phyloP scores from a whole-genome alignment of 2,329 filamentous ascomycete species.

The Ilyonectria sp. region DNA sequence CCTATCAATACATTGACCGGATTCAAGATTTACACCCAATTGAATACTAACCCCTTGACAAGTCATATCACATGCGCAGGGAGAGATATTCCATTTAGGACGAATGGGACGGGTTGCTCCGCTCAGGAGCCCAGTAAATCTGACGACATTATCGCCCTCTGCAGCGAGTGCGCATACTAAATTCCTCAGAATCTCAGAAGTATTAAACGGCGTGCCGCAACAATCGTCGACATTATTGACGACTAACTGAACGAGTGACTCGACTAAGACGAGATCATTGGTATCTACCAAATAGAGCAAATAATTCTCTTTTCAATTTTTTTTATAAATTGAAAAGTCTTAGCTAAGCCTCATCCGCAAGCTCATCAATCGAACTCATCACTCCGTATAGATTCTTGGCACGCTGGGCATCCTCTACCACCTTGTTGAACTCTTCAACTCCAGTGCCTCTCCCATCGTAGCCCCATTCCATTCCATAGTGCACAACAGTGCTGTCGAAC shows the following conservation, averaged over 20 bases:
- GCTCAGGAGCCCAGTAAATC: neutral
- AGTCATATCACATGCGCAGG: neutral
- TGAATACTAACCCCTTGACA: neutral
- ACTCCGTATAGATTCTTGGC: slow-evolving; percentile 9
- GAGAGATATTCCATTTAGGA: neutral
- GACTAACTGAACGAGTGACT: slow-evolving; percentile 6
- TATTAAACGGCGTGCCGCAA: neutral
- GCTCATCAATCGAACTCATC: slow-evolving; percentile 12
- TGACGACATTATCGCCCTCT: neutral
- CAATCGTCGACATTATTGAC: neutral
- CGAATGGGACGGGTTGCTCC: neutral
- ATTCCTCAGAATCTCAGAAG: neutral
- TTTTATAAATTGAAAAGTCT: neutral
- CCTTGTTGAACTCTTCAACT: slow-evolving; percentile 6
- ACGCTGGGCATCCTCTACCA: slow-evolving; percentile 9
- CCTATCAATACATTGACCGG: neutral
- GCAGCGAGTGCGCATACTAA: neutral
- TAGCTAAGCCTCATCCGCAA: slow-evolving; percentile 12
- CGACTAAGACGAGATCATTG: slow-evolving; percentile 6
- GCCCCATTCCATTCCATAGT: slow-evolving; percentile 10
- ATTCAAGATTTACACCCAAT: neutral
- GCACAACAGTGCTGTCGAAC: slow-evolving; percentile 12
- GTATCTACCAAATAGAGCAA: slow-evolving; percentile 6
- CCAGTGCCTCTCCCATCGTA: slow-evolving; percentile 12
- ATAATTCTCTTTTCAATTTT: slow-evolving; percentile 1